Conservation (phyloP, 257 asterid species). For the Solanum arcanum region DNA sequence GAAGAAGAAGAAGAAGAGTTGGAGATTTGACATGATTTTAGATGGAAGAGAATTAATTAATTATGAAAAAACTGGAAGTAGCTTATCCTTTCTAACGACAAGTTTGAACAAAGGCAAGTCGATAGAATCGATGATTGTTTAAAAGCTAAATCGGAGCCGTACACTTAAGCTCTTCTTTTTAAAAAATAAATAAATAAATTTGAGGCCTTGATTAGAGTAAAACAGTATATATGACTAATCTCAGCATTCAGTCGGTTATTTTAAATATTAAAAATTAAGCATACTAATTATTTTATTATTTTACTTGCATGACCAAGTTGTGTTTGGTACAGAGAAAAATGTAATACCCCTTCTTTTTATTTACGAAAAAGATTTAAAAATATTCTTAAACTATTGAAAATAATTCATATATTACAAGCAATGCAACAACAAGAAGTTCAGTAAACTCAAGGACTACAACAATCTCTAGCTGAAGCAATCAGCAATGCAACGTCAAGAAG, state of each 20-base stretch:
- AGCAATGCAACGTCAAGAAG: no score
- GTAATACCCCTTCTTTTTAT: no score
- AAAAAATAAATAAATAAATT: neutral
- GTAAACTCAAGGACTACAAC: no score
- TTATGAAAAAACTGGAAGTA: neutral
- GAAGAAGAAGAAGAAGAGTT: slow-evolving; percentile 4
- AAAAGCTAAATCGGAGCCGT: neutral
- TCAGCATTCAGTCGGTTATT: neutral
- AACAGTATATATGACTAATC: neutral
- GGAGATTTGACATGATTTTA: neutral
- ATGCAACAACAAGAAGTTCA: no score
- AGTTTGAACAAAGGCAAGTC: neutral
- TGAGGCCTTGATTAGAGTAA: neutral
- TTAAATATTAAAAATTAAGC: no score
- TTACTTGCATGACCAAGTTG: neutral
- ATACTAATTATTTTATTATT: neutral
- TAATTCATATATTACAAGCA: no score
- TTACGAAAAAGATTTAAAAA: fast-evolving
- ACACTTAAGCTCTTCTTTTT: neutral
- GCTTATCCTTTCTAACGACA: no score
- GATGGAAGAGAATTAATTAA: neutral
- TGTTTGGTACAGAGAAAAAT: neutral
- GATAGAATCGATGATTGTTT: neutral
- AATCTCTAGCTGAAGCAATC: no score
- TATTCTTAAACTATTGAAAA: no score